Base-by-base conservation (phyloP, 768 basidiomycete species). In the Agrocybe praecox region DNA sequence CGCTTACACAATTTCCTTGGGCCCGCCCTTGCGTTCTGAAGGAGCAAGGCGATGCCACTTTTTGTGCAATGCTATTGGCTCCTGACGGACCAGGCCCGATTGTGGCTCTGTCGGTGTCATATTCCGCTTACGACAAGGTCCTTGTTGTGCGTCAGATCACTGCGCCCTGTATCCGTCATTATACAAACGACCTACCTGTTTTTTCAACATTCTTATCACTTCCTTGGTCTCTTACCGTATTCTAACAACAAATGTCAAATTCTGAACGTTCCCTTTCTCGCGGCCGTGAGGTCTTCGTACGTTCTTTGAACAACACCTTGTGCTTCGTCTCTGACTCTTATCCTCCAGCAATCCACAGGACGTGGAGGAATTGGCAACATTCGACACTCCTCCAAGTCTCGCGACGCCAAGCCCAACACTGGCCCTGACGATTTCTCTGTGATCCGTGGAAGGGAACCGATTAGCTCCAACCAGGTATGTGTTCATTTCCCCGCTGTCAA, bases 331-430 rank as follows among this genome's bases (percentile, higher is more conserved):
- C 36, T 32, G 22, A 23, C 17, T n/a, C 12, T 36, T 14, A 23
- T 29, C 19, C 48, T 22, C 36, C 52, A 85, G 81, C 70, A 74
- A 33, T 86, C 86, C 3, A 80, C 85, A 32, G 89, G 89, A 7
- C 78, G 89, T 57, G 89, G 89, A 6, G 89, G 89, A 9, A 19
- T 76, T 5, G 89, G 89, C 17, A 91, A 91, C 69, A 86, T 90
- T 57, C 80, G 82, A 56, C 73, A 63, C 21, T 54, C 80, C 23
- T 80, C 84, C 26, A 52, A 42, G 1, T 82, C 84, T 7, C 75
- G 77, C 22, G 83, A 83, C 19, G 62, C 67, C 12, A 72, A 79
- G 51, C 72, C 79, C 7, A 33, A 64, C 12, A 70, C 75, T 21
- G 80, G 79, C 0, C 78, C 81, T 1, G 86, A 88, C 63, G 83